These are phyloP conservation scores for cucumber (Cucumis sativus) DNA, from an alignment of 306 rosid genomes.

Conservation along the genomic window DNA sequence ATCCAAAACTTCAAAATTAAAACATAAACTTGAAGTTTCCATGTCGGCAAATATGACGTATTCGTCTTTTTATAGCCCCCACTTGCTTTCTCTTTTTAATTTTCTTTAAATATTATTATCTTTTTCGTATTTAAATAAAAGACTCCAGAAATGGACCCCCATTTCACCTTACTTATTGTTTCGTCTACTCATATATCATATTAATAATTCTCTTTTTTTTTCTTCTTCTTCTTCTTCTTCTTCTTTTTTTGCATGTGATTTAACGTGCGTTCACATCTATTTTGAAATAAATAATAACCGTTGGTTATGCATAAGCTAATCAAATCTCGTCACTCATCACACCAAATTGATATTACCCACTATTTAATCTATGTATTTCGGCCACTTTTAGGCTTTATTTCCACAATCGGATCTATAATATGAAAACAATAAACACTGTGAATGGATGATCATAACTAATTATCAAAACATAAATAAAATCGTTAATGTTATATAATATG, in stretches of 20 bases:
- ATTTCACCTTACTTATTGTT: background rate
- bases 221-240: background rate
- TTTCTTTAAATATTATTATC: background rate
- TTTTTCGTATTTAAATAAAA: background rate
- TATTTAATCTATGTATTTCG: background rate
- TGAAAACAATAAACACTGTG: background rate
- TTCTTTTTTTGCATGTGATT: background rate
- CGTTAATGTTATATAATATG: background rate
- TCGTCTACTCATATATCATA: background rate
- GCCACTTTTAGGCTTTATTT: background rate
- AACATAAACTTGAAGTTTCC: background rate
- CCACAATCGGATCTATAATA: background rate
- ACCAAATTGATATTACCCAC: background rate
- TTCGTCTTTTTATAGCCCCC: conserved; percentile 4
- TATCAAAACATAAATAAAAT: background rate
- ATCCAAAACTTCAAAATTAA: background rate
- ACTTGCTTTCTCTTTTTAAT: background rate
- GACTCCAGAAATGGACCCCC: background rate
- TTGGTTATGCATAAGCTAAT: background rate
- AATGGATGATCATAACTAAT: background rate
- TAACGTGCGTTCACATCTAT: background rate
- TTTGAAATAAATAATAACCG: background rate
- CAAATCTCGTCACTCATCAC: background rate
- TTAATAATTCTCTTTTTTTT: no score
- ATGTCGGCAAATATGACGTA: conserved; percentile 8